phyloP scores from a whole-genome alignment of 306 rosid genomes.

The Ziziphus jujuba region DNA sequence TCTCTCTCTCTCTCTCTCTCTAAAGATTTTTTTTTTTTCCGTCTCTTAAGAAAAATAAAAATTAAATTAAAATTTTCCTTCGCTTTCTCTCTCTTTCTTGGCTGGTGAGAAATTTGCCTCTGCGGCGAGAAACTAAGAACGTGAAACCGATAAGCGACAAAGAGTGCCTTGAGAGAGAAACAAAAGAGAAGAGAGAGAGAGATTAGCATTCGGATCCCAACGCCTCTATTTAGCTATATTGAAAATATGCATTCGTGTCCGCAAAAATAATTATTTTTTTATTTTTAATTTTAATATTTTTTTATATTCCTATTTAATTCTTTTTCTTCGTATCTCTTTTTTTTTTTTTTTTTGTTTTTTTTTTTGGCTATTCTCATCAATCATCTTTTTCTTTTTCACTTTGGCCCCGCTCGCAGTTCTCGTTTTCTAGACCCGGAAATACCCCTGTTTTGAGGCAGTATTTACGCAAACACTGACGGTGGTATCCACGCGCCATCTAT shows the following conservation, averaged over 20 bases:
- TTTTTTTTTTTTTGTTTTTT: background rate
- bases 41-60: constrained; percentile 2
- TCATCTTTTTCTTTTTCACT: constrained; percentile 40
- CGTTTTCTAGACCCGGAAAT: background rate
- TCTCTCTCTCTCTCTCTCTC: too few relatives aligned
- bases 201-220: constrained; percentile 68
- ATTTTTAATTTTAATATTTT: background rate
- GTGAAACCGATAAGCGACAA: constrained; percentile 79
- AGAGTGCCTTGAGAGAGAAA: constrained; percentile 46
- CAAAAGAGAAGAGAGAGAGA: constrained; percentile 42
- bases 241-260: constrained; percentile 55
- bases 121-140: constrained; percentile 63
- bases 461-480: constrained; percentile 23
- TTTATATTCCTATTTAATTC: constrained; percentile 11
- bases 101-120: constrained; percentile 55
- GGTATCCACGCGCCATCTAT: background rate
- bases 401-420: constrained; percentile 28
- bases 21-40: background rate
- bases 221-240: constrained; percentile 29
- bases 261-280: constrained; percentile 15
- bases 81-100: constrained; percentile 31
- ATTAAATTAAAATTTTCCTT: constrained; percentile 5
- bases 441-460: constrained; percentile 40
- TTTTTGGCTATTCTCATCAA: constrained; percentile 14
- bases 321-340: background rate